Evolutionary conservation across 331 rosid genomes (phyloP), one percentile per base, ranked within the genome.

Genomic region (Ulmus americana): DNA sequence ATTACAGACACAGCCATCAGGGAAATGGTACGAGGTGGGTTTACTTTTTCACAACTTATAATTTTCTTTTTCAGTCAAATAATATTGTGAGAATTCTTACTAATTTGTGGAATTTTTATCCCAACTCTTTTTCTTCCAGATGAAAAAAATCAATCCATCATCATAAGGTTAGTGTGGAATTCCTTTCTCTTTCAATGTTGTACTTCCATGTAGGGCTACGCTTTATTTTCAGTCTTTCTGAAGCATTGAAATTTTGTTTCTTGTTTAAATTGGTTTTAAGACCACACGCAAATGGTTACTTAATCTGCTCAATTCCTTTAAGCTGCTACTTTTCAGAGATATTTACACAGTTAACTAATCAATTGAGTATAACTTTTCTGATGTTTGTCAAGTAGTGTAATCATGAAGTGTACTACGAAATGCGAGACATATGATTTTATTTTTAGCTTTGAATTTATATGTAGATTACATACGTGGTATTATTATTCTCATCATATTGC

Each of bases 71-170:
- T 77, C 39, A 63, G 64, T 53, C 74, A 62, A 46, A 10, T 18
- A 55, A 47, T 61, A 10, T 57, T 15, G 35, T 54, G 49, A 44
- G 57, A 68, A 70, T 60, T 53, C 71, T 49, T 61, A 51, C 74
- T 78, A 11, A 48, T 67, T 70, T 39, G 59, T 72, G 57, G 7
- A 62, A 55, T 64, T 80, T 77, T 73, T 46, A 73, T 61, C 67
- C 20, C 15, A 10, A 0, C 66, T 55, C 56, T 55, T 68, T 55
- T 71, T 18, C 39, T 78, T 80, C 58, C 97, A 94, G 99, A 94
- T 72, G 99, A 94, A 90, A 95, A 89, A 68, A 94, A 94, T 76
- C 99, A 94, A 65, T 94, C 97, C 7, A 94, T 94, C 68, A 87
- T 94, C 48, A 94, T 94, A 85, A 94, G 99, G 99, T 94, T 73